These are phyloP conservation scores for Aspergillus indologenus DNA, from an alignment of 495 filamentous ascomycete genomes.

Conservation along the genomic window DNA sequence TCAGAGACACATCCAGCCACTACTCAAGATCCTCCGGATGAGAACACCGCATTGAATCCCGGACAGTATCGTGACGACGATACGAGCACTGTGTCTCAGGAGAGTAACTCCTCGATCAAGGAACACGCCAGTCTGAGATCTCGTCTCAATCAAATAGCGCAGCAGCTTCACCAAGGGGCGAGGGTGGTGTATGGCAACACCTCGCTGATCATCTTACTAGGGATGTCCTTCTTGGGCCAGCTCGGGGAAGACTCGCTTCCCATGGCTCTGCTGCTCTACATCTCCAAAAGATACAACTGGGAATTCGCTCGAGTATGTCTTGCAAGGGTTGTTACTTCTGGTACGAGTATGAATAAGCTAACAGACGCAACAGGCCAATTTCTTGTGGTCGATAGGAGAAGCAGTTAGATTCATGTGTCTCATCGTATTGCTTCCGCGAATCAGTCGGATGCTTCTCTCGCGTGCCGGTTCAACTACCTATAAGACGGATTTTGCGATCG, in stretches of 20 bases:
- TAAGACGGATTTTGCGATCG: neutral
- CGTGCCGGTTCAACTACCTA: neutral
- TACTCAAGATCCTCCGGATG: neutral
- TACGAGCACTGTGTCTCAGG: neutral
- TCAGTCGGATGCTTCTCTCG: neutral
- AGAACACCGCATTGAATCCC: neutral
- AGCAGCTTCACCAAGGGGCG: neutral
- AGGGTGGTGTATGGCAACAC: neutral
- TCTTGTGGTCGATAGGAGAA: neutral
- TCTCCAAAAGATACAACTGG: neutral
- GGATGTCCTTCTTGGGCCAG: neutral
- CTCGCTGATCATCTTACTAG: neutral
- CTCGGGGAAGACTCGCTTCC: neutral
- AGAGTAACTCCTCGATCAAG: neutral
- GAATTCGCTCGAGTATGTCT: neutral
- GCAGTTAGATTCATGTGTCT: neutral
- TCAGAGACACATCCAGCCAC: neutral
- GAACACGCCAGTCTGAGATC: neutral
- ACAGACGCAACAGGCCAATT: neutral
- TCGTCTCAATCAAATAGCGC: neutral
- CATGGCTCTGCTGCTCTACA: neutral
- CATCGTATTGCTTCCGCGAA: neutral
- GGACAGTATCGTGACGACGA: neutral
- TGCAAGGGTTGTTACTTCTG: no score
- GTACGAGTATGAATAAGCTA: neutral